Base-by-base conservation (phyloP, 2,329 filamentous ascomycete genomes). In the Clarireedia hainanense region DNA sequence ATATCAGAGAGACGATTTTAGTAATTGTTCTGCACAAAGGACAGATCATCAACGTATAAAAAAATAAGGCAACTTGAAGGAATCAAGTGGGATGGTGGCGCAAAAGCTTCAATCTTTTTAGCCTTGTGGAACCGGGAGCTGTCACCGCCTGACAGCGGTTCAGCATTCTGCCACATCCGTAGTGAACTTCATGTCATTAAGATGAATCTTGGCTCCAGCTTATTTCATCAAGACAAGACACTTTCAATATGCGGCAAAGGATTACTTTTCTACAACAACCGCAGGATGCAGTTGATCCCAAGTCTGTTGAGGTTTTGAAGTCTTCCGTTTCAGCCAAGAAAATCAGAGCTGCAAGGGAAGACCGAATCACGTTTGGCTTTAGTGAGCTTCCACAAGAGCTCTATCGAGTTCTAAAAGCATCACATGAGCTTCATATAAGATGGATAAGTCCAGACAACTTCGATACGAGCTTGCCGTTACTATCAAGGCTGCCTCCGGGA, bases 261-360 rank as follows among this genome's bases (percentile, higher is more conserved):
- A 83, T 90, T 64, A 95, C 91, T 0, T 94, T 90, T 61, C 75
- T 95, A 52, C 84, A 87, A 62, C 77, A 80, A 23, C 75, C 79
- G n/a, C 80, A 84, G 45, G 74, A 80, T 55, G 77, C 77, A 2
- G 77, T 91, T 59, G 81, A 88, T 52, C 85, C 87, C 0, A 73
- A 80, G 2, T 74, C 80, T 47, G 72, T 95, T 51, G 71, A 77
- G 12, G 71, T 95, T 45, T 74, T 74, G 46, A 72, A 75, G 45
- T 73, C 76, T 47, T 69, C 71, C 9, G 71, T 88, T 17, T 76
- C 76, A 3, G 72, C 95, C 52, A 75, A 75, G 1, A 79, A 77
- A 2, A 76, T 94, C 43, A 71, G 80, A 50, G 86, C 86, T 20
- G 83, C 83, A 14, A 85, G 89, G 61, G 89, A 97, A 71, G 88